Evolutionary conservation across 2,329 filamentous ascomycete genomes (phyloP), one percentile per base, ranked within the genome.

Genomic region (Curvularia sp.): DNA sequence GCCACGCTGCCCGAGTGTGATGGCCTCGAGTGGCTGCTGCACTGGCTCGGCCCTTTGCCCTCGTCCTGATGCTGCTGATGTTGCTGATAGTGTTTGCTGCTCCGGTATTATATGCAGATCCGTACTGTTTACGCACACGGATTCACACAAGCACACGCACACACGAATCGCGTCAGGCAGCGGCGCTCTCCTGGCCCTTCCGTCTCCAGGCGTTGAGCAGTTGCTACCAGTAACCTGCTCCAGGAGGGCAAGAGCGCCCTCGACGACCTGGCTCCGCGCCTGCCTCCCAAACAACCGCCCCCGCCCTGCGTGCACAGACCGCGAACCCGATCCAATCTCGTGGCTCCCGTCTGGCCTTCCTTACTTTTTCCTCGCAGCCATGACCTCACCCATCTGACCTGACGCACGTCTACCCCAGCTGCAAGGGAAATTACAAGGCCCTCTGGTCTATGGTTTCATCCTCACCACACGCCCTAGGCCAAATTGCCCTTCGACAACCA

Each of bases 381-480:
- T 39, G 42, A 39, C 42, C 51, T 47, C 51, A 41, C 38, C 5
- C 24, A 26, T 26, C 24, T 6, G 24, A 13, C 12, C 31, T 13
- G 12, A 33, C 20, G 35, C 49, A 33, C 42, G 30, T 35, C 15
- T 4, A 28, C 22, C 50, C 33, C 51, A 49, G 38, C 28, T 12
- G 24, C 39, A 39, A 20, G 18, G 18, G 44, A 47, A 18, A 26
- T 44, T 35, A 18, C 22, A 4, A 48, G 31, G 39, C 49, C 30
- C 38, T 49, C 48, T n/a, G 15, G 42, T 55, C 47, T 26, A 51
- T 50, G 39, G 47, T 49, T 41, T 42, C 24, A 43, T 33, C 31
- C 10, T 13, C 10, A 12, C 12, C 12, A 33, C 31, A 42, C 62
- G 63, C 63, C 67, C 67, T 63, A 51, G n/a, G 24, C 28, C 41